phyloP scores from a whole-genome alignment of 768 basidiomycete genomes.

The Gautieria morchelliformis region DNA sequence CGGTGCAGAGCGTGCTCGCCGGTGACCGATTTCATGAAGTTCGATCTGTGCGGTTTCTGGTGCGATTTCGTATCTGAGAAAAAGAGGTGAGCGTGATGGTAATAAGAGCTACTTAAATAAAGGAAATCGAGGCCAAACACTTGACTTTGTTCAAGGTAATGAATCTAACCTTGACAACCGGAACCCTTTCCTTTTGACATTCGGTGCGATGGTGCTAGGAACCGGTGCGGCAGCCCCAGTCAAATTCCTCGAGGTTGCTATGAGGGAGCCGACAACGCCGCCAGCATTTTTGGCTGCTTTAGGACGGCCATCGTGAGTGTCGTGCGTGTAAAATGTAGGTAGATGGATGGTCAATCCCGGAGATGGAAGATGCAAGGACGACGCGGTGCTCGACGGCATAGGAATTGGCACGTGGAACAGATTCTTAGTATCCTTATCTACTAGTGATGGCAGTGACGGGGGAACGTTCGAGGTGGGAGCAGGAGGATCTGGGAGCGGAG shows the following conservation, averaged over 20 bases:
- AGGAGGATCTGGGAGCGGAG: background rate
- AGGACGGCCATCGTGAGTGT: slow-evolving; percentile 12
- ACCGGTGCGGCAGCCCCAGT: slow-evolving; percentile 50
- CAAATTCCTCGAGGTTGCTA: slow-evolving; percentile 59
- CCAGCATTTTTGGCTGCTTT: slow-evolving; percentile 39
- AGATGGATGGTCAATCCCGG: background rate
- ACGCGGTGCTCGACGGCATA: background rate
- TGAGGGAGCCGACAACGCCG: slow-evolving; percentile 62
- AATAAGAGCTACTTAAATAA: too few species aligned
- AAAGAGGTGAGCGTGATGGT: background rate
- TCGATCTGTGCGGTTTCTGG: background rate
- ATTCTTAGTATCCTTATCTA: background rate
- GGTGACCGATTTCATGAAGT: background rate
- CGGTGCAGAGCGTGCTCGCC: background rate
- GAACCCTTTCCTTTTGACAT: slow-evolving; percentile 55
- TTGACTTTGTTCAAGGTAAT: background rate
- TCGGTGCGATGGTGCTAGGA: slow-evolving; percentile 42
- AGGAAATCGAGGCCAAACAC: too few species aligned
- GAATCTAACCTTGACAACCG: slow-evolving; percentile 43
- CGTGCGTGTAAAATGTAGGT: background rate
- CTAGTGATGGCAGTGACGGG: background rate
- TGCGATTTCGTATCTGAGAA: background rate
- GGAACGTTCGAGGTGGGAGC: background rate
- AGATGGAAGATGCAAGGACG: background rate
- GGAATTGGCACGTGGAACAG: background rate